A percentile compares a stretch with the other conserved stretches of the same genome.
These are phyloP conservation scores for Piper longum DNA, from an alignment of 164 flowering plant species.

Conservation along the genomic window DNA sequence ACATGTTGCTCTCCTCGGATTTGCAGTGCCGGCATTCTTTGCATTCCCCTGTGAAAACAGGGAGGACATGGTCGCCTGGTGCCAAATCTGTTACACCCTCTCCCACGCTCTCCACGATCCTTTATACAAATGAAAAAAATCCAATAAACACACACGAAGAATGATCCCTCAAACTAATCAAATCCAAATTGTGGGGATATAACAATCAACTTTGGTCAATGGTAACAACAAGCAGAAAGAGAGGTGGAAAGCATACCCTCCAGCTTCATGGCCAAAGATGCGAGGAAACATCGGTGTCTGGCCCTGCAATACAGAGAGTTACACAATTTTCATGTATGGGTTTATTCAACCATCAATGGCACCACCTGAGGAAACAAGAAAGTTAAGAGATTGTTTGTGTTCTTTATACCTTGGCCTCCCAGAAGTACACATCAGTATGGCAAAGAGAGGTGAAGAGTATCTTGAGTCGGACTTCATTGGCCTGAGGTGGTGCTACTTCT, in stretches of 20 bases:
- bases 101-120: conserved; percentile 56
- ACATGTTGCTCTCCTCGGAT: conserved; percentile 62
- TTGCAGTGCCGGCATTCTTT: conserved; percentile 47
- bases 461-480: conserved; percentile 46
- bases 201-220: too few relatives aligned
- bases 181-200: too few relatives aligned
- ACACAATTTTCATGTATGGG: not conserved
- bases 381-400: not conserved
- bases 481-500: conserved; percentile 63
- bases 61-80: conserved; percentile 54
- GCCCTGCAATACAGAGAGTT: conserved; percentile 14
- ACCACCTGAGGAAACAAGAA: not conserved
- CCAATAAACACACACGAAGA: too few relatives aligned
- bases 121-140: conserved; percentile 4
- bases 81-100: conserved; percentile 40
- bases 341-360: not conserved
- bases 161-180: too few relatives aligned
- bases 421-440: conserved; percentile 56
- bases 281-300: conserved; percentile 29
- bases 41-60: conserved; percentile 60
- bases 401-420: conserved; percentile 47
- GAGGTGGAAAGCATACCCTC: conserved; percentile 12
- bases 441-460: conserved; percentile 50
- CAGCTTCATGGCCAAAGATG: conserved; percentile 36
- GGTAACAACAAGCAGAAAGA: too few relatives aligned